phyloP scores from a whole-genome alignment of 345 rosid species.

The Aurinia saxatilis region DNA sequence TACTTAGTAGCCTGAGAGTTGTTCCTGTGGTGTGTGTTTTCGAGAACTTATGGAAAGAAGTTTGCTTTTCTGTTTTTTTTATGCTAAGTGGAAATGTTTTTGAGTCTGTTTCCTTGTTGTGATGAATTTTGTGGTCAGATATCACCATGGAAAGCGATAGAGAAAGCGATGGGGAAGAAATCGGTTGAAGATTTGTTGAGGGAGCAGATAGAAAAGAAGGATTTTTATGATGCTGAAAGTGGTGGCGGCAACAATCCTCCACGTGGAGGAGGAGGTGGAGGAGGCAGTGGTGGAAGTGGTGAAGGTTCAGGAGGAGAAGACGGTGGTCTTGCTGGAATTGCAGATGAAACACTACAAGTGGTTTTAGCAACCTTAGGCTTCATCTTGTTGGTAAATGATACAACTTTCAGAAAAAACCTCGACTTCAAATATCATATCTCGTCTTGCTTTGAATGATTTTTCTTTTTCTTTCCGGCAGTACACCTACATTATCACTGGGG shows the following conservation, averaged over 20 bases:
- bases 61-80: too few species aligned
- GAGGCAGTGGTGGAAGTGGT: slow-evolving; percentile 27
- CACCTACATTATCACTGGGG: slow-evolving; percentile 52
- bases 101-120: background rate
- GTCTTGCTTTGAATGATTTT: background rate
- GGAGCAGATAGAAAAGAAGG: slow-evolving; percentile 53
- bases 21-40: too few species aligned
- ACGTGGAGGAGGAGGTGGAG: slow-evolving; percentile 40
- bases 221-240: slow-evolving; percentile 39
- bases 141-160: slow-evolving; percentile 54
- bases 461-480: slow-evolving; percentile 49
- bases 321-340: slow-evolving; percentile 37
- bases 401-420: background rate
- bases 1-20: too few species aligned
- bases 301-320: slow-evolving; percentile 42
- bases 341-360: slow-evolving; percentile 56
- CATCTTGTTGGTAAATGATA: slow-evolving; percentile 44
- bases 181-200: slow-evolving; percentile 60
- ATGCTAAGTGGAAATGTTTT: background rate
- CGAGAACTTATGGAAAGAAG: too few species aligned
- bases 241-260: slow-evolving; percentile 46
- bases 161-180: slow-evolving; percentile 44
- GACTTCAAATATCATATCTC: background rate
- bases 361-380: slow-evolving; percentile 58
- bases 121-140: slow-evolving; percentile 28